A percentile compares a stretch with the other conserved stretches of the same genome.
Conservation (phyloP, 805 yeast species). For the Teunomyces pallodes region DNA sequence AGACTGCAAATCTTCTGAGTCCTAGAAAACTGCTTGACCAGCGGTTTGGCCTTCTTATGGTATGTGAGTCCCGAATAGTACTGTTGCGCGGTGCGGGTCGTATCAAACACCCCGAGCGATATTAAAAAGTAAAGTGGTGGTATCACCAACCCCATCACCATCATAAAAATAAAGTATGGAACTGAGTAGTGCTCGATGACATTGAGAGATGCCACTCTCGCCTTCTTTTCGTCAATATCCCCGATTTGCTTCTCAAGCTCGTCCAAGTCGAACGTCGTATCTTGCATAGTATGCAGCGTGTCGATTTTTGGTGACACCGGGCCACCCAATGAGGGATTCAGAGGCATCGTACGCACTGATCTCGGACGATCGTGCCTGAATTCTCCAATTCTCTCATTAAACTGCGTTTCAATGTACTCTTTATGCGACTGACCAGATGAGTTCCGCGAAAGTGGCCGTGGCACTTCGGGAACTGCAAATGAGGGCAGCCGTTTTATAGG, state of each 20-base stretch:
- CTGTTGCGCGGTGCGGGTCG: constrained; percentile 16
- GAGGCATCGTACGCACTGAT: constrained; percentile 3
- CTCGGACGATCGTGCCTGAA: constrained; percentile 14
- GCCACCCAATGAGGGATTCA: constrained; percentile 5
- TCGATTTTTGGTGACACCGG: background rate
- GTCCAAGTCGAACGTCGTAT: constrained; percentile 8
- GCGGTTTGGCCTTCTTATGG: constrained; percentile 9
- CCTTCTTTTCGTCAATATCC: background rate
- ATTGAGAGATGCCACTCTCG: background rate
- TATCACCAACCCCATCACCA: constrained; percentile 31
- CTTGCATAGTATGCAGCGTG: background rate
- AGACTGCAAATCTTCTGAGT: constrained; percentile 33
- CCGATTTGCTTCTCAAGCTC: constrained; percentile 13
- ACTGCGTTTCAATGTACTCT: constrained; percentile 11
- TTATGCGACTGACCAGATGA: constrained; percentile 2
- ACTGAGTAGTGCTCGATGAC: constrained; percentile 2
- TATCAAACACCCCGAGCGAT: constrained; percentile 35
- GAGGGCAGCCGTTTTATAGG: background rate
- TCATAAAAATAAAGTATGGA: constrained; percentile 19
- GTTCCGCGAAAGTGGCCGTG: background rate
- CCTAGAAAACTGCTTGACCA: constrained; percentile 17
- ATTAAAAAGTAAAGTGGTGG: constrained; percentile 40
- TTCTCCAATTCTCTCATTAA: constrained; percentile 12
- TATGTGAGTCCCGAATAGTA: constrained; percentile 19
- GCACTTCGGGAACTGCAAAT: background rate